These are phyloP conservation scores for Aspergillus sp. DNA, from an alignment of 2,329 filamentous ascomycete species.

Conservation along the genomic window DNA sequence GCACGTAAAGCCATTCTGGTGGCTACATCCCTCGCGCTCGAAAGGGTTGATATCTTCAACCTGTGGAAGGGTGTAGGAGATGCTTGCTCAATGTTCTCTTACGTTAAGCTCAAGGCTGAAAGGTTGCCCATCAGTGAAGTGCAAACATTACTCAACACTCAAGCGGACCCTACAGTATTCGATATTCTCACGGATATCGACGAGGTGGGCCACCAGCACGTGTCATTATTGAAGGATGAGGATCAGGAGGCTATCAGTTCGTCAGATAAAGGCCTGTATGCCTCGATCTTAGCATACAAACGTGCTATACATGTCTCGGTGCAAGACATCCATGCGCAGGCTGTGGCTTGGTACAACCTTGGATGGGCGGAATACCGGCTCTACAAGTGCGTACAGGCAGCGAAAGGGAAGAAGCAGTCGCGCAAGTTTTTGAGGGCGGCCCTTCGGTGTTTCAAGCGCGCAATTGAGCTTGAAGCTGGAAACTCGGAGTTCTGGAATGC, in stretches of 20 bases:
- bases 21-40: constrained; percentile 60
- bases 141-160: constrained; percentile 56
- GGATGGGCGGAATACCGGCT: constrained; percentile 90
- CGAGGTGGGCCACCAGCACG: constrained; percentile 50
- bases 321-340: constrained; percentile 79
- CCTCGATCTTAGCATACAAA: constrained; percentile 82
- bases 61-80: constrained; percentile 93
- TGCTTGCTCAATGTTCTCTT: constrained; percentile 80
- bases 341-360: constrained; percentile 95
- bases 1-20: constrained; percentile 68
- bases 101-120: constrained; percentile 65
- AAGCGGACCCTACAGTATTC: constrained; percentile 53
- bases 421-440: constrained; percentile 73
- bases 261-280: constrained; percentile 60
- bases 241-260: constrained; percentile 31
- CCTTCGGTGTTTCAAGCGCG: constrained; percentile 87
- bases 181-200: constrained; percentile 69
- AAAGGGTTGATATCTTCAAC: constrained; percentile 75
- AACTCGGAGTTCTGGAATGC: constrained; percentile 98
- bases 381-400: constrained; percentile 59
- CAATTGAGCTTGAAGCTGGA: constrained; percentile 91
- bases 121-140: constrained; percentile 62
- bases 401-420: constrained; percentile 52
- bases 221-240: constrained; percentile 34
- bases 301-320: constrained; percentile 72